A percentile compares a stretch with the other conserved stretches of the same genome.
Conservation (phyloP, 2,329 filamentous ascomycete species). For the Neoscytalidium dimidiatum region DNA sequence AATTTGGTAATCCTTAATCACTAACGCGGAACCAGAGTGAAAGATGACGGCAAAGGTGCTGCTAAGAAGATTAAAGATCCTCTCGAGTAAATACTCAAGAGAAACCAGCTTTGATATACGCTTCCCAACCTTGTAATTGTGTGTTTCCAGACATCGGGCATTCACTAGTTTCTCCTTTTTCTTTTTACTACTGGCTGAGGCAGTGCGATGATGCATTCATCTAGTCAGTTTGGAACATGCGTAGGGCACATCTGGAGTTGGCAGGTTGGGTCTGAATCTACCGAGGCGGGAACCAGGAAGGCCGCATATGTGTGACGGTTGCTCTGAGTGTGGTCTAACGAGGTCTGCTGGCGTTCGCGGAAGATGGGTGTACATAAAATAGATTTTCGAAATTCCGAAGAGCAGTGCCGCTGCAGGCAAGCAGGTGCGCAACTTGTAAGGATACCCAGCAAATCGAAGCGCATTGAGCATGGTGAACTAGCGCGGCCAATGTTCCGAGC, state of each 20-base stretch:
- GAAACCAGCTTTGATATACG: conserved; percentile 9
- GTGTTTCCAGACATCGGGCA: not conserved
- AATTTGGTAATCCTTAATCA: too few relatives aligned
- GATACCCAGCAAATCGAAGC: not conserved
- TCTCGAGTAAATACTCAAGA: conserved; percentile 7
- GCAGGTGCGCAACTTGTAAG: not conserved
- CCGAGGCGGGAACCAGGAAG: not conserved
- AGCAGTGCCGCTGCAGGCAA: not conserved
- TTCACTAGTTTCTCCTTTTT: conserved; percentile 7
- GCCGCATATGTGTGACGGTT: not conserved
- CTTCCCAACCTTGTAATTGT: conserved; percentile 6
- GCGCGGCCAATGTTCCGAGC: not conserved
- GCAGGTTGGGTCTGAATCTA: not conserved
- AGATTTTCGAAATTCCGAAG: conserved; percentile 4
- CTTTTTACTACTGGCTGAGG: conserved; percentile 4
- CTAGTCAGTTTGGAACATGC: not conserved
- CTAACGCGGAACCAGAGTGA: conserved; percentile 3
- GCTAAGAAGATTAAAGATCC: conserved; percentile 20
- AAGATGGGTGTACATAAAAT: conserved; percentile 15
- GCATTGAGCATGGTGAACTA: not conserved
- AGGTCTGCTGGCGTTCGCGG: conserved; percentile 2
- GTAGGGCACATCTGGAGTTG: conserved; percentile 3
- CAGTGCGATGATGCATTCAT: not conserved
- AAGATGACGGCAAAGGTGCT: not conserved
- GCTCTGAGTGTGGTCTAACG: not conserved